These are phyloP conservation scores for Dryadomyces quercus-mongolicae DNA, from an alignment of 2,329 filamentous ascomycete genomes.

Conservation along the genomic window DNA sequence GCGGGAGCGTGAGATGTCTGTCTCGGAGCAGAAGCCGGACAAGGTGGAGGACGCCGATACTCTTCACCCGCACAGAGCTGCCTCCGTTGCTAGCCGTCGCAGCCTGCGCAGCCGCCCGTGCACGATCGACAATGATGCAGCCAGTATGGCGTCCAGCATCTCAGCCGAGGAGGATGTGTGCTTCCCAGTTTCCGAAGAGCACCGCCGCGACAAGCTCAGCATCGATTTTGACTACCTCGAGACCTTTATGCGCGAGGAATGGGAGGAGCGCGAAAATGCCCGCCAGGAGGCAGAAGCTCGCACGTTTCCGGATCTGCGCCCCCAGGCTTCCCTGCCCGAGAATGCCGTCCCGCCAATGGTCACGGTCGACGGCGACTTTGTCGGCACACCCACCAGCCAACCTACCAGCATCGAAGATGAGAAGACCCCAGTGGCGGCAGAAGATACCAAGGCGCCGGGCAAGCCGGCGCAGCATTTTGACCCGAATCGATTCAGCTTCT, in stretches of 20 bases:
- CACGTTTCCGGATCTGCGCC: constrained; percentile 51
- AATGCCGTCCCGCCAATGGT: constrained; percentile 24
- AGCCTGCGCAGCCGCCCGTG: constrained; percentile 45
- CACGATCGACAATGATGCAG: constrained; percentile 46
- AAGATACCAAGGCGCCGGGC: constrained; percentile 9
- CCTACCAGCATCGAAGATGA: constrained; percentile 30
- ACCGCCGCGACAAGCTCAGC: constrained; percentile 58
- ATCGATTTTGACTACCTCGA: constrained; percentile 92
- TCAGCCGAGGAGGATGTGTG: constrained; percentile 81
- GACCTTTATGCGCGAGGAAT: constrained; percentile 64
- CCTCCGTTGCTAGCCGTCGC: constrained; percentile 50
- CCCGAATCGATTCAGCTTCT: constrained; percentile 85
- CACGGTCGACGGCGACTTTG: constrained; percentile 44
- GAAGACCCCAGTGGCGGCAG: constrained; percentile 27
- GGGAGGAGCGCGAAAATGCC: constrained; percentile 35
- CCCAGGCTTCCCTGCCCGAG: constrained; percentile 18
- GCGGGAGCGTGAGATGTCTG: constrained; percentile 60
- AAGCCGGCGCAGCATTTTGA: constrained; percentile 31
- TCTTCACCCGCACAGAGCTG: constrained; percentile 53
- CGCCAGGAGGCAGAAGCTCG: constrained; percentile 34
- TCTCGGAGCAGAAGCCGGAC: constrained; percentile 32
- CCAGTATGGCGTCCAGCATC: constrained; percentile 51
- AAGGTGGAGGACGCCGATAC: constrained; percentile 29
- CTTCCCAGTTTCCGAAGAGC: constrained; percentile 65
- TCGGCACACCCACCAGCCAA: constrained; percentile 35